Conservation (phyloP, 2,329 filamentous ascomycete species). For the Microcyclospora tardicrescens region DNA sequence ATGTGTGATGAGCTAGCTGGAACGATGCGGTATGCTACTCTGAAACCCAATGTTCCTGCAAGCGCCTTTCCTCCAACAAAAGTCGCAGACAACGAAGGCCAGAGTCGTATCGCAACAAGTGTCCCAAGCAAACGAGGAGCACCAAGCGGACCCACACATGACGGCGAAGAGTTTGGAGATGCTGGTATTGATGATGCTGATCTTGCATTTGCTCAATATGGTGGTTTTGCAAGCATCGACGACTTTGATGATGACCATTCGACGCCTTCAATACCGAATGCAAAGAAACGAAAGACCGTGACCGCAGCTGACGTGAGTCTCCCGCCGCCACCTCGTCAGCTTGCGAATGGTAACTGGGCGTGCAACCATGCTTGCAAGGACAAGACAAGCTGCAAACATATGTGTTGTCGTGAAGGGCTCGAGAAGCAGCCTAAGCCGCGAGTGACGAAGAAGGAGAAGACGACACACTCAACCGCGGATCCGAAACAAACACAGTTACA, state of each 20-base stretch:
- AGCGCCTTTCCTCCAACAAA: conserved; percentile 29
- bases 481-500: conserved; percentile 20
- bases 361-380: conserved; percentile 61
- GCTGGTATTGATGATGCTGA: conserved; percentile 41
- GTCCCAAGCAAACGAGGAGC: neutral
- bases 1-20: conserved; percentile 75
- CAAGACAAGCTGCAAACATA: conserved; percentile 52
- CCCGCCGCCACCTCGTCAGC: conserved; percentile 29
- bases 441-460: conserved; percentile 14
- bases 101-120: neutral
- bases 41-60: conserved; percentile 37
- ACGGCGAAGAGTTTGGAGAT: conserved; percentile 40
- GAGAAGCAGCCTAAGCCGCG: conserved; percentile 47
- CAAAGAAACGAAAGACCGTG: conserved; percentile 7
- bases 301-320: conserved; percentile 15
- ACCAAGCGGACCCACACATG: neutral
- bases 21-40: conserved; percentile 40
- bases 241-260: conserved; percentile 27
- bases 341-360: conserved; percentile 59
- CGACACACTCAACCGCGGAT: conserved; percentile 1
- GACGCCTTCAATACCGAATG: conserved; percentile 1
- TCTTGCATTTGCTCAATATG: conserved; percentile 32
- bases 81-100: conserved; percentile 7
- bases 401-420: conserved; percentile 59
- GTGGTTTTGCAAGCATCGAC: conserved; percentile 41